Conservation (phyloP, 208 protist genomes). For the Histomonas meleagridis region DNA sequence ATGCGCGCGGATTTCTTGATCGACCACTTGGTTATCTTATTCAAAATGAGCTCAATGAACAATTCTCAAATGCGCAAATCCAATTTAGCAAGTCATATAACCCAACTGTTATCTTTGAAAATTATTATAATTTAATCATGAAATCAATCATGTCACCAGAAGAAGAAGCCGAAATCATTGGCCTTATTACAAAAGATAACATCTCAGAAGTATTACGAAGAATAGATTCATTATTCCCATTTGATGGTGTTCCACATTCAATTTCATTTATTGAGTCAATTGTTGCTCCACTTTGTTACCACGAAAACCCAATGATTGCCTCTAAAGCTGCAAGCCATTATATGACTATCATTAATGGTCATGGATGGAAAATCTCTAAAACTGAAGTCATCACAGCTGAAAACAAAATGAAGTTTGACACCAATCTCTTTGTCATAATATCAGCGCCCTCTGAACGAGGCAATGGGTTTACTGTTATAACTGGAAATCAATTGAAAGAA, state of each 20-base stretch:
- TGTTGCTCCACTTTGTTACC: conserved; percentile 17
- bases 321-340: neutral
- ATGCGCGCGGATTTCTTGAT: neutral
- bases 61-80: neutral
- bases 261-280: neutral
- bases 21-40: neutral
- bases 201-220: neutral
- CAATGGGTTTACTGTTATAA: neutral
- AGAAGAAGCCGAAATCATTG: neutral
- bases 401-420: neutral
- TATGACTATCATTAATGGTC: neutral
- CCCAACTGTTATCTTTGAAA: neutral
- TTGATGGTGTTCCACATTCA: neutral
- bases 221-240: neutral
- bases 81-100: neutral
- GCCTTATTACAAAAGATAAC: neutral
- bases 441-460: neutral
- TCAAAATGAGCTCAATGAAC: too few species aligned
- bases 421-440: neutral
- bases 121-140: neutral
- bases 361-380: neutral
- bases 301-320: neutral
- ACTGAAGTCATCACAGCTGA: neutral
- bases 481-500: too few species aligned
- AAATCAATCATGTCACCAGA: neutral